Percentiles rank a stretch among this genome's conserved stretches.
Conservation (phyloP, 1,284 basidiomycete genomes). For the Apiotrichum sp. region DNA sequence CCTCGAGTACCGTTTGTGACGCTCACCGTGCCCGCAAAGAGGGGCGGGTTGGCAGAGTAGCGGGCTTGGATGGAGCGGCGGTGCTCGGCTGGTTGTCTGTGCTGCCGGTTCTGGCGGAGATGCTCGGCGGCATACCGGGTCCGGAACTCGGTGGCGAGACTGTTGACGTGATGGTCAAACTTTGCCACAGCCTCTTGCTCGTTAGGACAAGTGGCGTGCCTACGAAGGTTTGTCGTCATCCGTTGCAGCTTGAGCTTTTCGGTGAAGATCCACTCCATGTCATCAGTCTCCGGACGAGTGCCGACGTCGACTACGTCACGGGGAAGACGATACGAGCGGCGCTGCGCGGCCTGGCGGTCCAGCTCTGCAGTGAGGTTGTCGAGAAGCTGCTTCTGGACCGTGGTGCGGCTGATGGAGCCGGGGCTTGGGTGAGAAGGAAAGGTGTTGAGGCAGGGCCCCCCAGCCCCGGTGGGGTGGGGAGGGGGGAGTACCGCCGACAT, state of each 20-base stretch:
- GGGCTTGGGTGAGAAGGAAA: neutral
- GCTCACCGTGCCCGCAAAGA: neutral
- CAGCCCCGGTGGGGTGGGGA: neutral
- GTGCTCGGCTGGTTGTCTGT: neutral
- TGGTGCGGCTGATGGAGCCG: neutral
- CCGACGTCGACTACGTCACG: neutral
- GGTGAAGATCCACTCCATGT: neutral
- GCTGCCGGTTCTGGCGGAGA: neutral
- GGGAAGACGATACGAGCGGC: slow-evolving; percentile 1
- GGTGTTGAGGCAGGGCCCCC: slow-evolving; percentile 1
- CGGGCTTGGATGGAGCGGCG: neutral
- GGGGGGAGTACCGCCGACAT: slow-evolving; percentile 2
- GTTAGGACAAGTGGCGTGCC: neutral
- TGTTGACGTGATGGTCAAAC: slow-evolving; percentile 2
- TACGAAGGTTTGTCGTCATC: neutral
- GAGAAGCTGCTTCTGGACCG: slow-evolving; percentile 1
- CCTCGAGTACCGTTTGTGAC: neutral
- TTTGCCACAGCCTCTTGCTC: neutral
- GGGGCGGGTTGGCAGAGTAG: neutral
- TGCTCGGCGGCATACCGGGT: neutral
- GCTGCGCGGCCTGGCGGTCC: slow-evolving; percentile 1
- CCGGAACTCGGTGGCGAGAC: slow-evolving; percentile 1
- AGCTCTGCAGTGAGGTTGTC: slow-evolving; percentile 2
- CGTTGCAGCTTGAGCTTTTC: neutral
- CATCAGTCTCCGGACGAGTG: neutral